phyloP scores from a whole-genome alignment of 768 basidiomycete genomes.

The Lyophyllum shimeji region DNA sequence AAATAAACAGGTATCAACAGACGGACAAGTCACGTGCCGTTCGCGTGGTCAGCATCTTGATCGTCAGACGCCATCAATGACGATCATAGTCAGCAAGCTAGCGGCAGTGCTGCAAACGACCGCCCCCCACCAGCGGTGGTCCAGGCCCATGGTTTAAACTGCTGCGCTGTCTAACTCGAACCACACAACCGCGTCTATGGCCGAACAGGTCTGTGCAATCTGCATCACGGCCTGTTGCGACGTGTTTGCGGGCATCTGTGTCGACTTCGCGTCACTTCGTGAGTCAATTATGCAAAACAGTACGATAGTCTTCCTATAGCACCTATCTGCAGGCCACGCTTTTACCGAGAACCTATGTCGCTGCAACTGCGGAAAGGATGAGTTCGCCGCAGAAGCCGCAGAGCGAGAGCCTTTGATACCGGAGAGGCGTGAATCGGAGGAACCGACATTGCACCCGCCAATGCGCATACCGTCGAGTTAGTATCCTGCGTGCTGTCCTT shows the following conservation, averaged over 20 bases:
- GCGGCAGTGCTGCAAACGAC: too few species aligned
- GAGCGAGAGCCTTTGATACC: slow-evolving; percentile 31
- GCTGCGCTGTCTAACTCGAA: neutral
- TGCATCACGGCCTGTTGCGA: slow-evolving; percentile 31
- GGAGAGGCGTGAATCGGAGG: slow-evolving; percentile 14
- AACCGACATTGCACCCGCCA: slow-evolving; percentile 24
- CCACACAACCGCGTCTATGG: slow-evolving; percentile 17
- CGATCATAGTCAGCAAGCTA: too few species aligned
- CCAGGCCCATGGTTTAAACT: neutral
- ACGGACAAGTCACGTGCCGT: too few species aligned
- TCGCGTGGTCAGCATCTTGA: too few species aligned
- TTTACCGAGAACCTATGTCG: slow-evolving; percentile 32
- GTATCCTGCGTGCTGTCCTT: neutral
- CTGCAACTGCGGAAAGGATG: slow-evolving; percentile 18
- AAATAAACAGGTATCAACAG: slow-evolving; percentile 6
- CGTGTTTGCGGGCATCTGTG: slow-evolving; percentile 34
- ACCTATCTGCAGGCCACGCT: slow-evolving; percentile 27
- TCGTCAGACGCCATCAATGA: too few species aligned
- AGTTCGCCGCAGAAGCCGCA: slow-evolving; percentile 7
- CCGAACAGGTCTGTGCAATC: slow-evolving; percentile 27
- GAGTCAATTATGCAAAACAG: slow-evolving; percentile 8
- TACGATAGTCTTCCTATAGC: neutral
- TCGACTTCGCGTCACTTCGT: slow-evolving; percentile 41
- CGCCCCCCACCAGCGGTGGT: neutral
- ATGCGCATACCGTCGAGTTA: slow-evolving; percentile 23